Evolutionary conservation across 345 rosid genomes (phyloP).

Genomic region (Brassica rapa): DNA sequence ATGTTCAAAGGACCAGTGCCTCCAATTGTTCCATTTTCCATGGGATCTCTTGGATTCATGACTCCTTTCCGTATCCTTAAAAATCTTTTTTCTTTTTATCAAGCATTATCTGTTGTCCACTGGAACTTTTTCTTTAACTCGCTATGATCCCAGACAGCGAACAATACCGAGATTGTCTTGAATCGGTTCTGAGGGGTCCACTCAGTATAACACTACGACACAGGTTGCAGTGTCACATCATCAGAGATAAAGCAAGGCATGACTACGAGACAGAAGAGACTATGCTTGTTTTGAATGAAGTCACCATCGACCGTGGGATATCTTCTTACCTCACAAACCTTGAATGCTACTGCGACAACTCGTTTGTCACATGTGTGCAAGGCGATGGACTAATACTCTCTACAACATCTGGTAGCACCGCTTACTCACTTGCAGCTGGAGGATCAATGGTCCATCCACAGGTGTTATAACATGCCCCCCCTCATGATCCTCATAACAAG

Average conservation of each 20-base stretch:
- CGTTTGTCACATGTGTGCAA: constrained; percentile 96
- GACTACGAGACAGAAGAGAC: constrained; percentile 78
- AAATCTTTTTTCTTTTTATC: neutral
- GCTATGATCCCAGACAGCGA: constrained; percentile 64
- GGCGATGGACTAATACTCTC: constrained; percentile 95
- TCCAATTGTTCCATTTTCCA: constrained; percentile 89
- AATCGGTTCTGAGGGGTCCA: constrained; percentile 81
- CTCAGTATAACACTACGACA: constrained; percentile 89
- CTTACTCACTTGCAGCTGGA: constrained; percentile 97
- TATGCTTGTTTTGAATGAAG: constrained; percentile 90
- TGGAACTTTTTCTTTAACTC: constrained; percentile 23
- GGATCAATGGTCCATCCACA: constrained; percentile 99
- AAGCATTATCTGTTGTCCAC: constrained; percentile 13
- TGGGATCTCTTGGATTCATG: constrained; percentile 99
- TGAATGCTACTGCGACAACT: constrained; percentile 94
- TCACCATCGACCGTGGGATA: constrained; percentile 96
- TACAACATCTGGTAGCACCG: constrained; percentile 99
- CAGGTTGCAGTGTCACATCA: constrained; percentile 77
- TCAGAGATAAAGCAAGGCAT: constrained; percentile 76
- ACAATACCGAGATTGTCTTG: constrained; percentile 76
- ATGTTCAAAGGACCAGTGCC: constrained; percentile 99
- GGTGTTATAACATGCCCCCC: constrained; percentile 43
- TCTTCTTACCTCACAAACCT: constrained; percentile 92
- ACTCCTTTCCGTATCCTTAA: constrained; percentile 93
- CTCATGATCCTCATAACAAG: neutral